Evolutionary conservation across 306 rosid species (phyloP), one percentile per base, ranked within the genome.

Genomic region (Coriaria nepalensis): DNA sequence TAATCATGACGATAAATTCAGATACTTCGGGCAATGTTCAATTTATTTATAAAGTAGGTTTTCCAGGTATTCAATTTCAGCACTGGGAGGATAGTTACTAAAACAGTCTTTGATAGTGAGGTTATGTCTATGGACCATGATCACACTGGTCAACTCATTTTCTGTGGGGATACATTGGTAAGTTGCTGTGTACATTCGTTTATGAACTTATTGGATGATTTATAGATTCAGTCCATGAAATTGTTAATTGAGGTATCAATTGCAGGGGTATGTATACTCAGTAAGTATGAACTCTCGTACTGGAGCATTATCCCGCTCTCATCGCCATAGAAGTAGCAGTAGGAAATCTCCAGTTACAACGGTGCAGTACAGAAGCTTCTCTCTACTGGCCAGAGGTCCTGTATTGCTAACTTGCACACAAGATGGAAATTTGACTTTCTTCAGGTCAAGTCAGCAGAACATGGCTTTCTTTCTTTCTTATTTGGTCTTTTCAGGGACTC

Each of bases 1-100:
- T 20, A 20, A 20, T 20, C 29, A 20, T 20, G 29, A 20, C 29
- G 44, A 52, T 52, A 52, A 32, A 37, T 37, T 4, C 4, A 39
- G 15, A 2, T 37, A 13, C 39, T 20, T 12, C 57, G 10, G 44
- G 34, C n/a, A 33, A 33, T 40, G 15, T 32, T 13, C 12, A 48
- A 37, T 14, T 57, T 56, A 43, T 50, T 61, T 66, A 41, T 56
- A 6, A 33, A 45, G 29, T 57, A 60, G 37, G 37, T 73, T 47
- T 65, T 50, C 53, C 73, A 90, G 97, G 97, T 90, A 50, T 73
- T 81, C 66, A 90, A 90, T 77, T 90, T 81, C 79, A 90, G 97
- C 80, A 90, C 97, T 0, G 95, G 97, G 48, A 81, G 97, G 83
- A 54, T 69, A 55, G 69, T 90, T 65, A 78, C 78, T 71, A 84